phyloP scores from a whole-genome alignment of 352 stramenopile species.

The Blastocystis sp. region DNA sequence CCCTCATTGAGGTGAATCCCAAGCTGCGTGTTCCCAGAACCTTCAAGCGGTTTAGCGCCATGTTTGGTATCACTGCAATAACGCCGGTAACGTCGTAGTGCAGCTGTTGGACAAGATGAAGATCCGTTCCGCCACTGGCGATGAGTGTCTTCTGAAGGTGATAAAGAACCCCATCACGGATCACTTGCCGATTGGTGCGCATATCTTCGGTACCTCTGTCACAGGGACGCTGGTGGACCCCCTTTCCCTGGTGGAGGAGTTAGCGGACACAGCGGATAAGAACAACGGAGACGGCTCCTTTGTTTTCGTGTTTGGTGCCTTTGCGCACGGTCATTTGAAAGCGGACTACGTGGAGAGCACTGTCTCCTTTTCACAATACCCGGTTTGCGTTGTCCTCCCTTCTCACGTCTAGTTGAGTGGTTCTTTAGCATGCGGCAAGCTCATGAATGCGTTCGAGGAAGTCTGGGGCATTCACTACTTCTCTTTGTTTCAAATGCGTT shows the following conservation, averaged over 20 bases:
- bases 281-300: background rate
- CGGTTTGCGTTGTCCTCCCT: background rate
- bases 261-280: background rate
- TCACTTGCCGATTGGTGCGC: slow-evolving; percentile 91
- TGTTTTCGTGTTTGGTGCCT: slow-evolving; percentile 67
- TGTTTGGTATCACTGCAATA: slow-evolving; percentile 87
- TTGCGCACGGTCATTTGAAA: slow-evolving; percentile 58
- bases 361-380: slow-evolving; percentile 66
- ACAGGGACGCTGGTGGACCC: slow-evolving; percentile 48
- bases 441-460: slow-evolving; percentile 70
- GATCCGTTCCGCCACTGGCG: slow-evolving; percentile 93
- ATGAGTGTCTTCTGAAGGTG: slow-evolving; percentile 91
- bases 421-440: slow-evolving; percentile 57
- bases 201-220: slow-evolving; percentile 46
- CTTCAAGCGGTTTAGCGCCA: slow-evolving; percentile 95
- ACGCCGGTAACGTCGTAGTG: slow-evolving; percentile 81
- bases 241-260: slow-evolving; percentile 5
- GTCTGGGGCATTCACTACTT: slow-evolving; percentile 36
- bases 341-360: slow-evolving; percentile 57
- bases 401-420: slow-evolving; percentile 52
- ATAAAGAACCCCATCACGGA: slow-evolving; percentile 98
- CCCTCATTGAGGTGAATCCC: slow-evolving; percentile 97
- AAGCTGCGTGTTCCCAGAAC: slow-evolving; percentile 96
- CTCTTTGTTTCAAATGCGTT: slow-evolving; percentile 6
- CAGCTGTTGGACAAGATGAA: slow-evolving; percentile 99